A percentile compares a stretch with the other conserved stretches of the same genome.
Evolutionary conservation across 257 asterid species (phyloP).

Genomic region (Jacaranda mimosifolia): DNA sequence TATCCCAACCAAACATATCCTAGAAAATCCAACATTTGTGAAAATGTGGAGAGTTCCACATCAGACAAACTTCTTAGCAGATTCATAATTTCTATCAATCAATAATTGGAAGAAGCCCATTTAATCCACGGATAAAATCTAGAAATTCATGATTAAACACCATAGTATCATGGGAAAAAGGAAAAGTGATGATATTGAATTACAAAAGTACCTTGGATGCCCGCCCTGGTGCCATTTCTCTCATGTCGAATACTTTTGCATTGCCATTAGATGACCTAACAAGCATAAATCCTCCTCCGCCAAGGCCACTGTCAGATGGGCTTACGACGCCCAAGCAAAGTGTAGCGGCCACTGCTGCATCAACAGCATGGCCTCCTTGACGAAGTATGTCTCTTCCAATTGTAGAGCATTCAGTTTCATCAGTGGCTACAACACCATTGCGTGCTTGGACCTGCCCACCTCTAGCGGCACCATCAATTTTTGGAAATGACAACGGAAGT

Average conservation of each 20-base stretch:
- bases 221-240: conserved; percentile 57
- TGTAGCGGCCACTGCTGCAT: conserved; percentile 63
- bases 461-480: conserved; percentile 4
- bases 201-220: conserved; percentile 37
- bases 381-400: conserved; percentile 50
- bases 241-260: conserved; percentile 54
- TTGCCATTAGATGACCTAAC: conserved; percentile 45
- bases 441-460: conserved; percentile 37
- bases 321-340: conserved; percentile 62
- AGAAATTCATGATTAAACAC: background rate
- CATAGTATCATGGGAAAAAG: too few relatives aligned
- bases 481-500: background rate
- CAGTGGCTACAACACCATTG: conserved; percentile 55
- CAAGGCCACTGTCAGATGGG: conserved; percentile 59
- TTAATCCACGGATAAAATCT: background rate
- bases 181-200: background rate
- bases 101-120: background rate
- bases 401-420: conserved; percentile 52
- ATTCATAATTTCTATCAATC: background rate
- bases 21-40: background rate
- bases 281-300: conserved; percentile 67
- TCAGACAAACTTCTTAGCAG: background rate
- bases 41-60: too few relatives aligned
- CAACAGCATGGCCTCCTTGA: conserved; percentile 62
- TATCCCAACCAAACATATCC: conserved; percentile 48